These are phyloP conservation scores for Diplodia intermedia DNA, from an alignment of 2,329 filamentous ascomycete genomes.

Conservation along the genomic window DNA sequence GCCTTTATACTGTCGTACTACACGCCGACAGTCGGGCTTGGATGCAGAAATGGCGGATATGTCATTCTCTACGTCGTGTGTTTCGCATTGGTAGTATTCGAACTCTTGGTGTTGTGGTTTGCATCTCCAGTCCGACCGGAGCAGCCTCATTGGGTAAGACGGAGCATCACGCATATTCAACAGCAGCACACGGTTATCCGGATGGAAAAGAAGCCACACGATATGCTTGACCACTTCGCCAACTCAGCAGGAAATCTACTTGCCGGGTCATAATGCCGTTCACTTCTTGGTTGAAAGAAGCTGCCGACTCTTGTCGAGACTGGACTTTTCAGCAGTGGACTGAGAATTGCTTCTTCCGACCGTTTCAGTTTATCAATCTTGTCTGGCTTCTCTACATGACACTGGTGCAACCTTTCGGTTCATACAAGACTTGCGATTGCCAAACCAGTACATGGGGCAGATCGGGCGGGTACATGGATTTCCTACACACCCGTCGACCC, in stretches of 20 bases:
- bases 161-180: constrained; percentile 8
- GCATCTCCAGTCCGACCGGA: constrained; percentile 33
- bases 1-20: constrained; percentile 53
- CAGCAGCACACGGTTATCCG: not conserved
- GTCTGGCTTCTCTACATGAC: constrained; percentile 49
- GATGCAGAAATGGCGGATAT: constrained; percentile 53
- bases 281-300: not conserved
- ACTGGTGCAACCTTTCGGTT: constrained; percentile 52
- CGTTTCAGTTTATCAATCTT: constrained; percentile 48
- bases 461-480: constrained; percentile 54
- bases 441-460: constrained; percentile 48
- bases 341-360: constrained; percentile 43
- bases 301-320: not conserved
- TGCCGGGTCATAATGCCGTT: constrained; percentile 32
- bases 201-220: constrained; percentile 13
- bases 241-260: constrained; percentile 17
- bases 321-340: constrained; percentile 34
- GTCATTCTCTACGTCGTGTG: constrained; percentile 49
- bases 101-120: constrained; percentile 49
- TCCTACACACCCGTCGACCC: constrained; percentile 33
- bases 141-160: constrained; percentile 22
- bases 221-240: constrained; percentile 24
- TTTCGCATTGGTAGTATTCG: constrained; percentile 46
- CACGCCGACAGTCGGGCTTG: constrained; percentile 56
- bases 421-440: constrained; percentile 53